A percentile compares a stretch with the other conserved stretches of the same genome.
phyloP scores from a whole-genome alignment of 768 basidiomycete species.

The Rhizopogon vinicolor region DNA sequence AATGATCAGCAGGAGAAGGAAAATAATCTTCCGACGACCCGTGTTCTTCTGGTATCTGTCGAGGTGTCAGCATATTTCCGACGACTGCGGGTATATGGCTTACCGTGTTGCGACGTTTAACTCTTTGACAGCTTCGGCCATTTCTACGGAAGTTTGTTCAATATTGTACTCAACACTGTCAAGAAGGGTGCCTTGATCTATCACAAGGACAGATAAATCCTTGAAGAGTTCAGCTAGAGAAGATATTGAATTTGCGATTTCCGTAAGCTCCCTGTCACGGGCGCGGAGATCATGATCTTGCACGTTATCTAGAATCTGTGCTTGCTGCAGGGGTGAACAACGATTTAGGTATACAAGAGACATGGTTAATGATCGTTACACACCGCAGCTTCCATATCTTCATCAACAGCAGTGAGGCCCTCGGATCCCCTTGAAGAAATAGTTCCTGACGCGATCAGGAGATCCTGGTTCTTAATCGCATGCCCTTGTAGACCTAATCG shows the following conservation, averaged over 20 bases:
- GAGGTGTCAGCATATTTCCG: background rate
- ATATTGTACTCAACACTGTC: conserved; percentile 98
- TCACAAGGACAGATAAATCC: conserved; percentile 87
- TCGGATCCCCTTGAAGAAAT: conserved; percentile 81
- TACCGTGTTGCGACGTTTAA: conserved; percentile 78
- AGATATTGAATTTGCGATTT: conserved; percentile 90
- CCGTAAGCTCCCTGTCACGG: conserved; percentile 70
- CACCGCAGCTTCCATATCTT: conserved; percentile 85
- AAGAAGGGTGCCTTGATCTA: conserved; percentile 95
- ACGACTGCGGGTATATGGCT: conserved; percentile 20
- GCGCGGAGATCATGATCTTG: conserved; percentile 36
- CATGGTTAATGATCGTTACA: conserved; percentile 27
- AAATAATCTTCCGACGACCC: conserved; percentile 89
- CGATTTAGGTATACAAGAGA: conserved; percentile 6
- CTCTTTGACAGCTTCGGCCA: conserved; percentile 82
- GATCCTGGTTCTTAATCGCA: conserved; percentile 95
- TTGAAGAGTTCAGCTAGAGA: conserved; percentile 94
- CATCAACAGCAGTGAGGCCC: conserved; percentile 79
- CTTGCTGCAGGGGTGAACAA: conserved; percentile 19
- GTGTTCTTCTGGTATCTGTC: conserved; percentile 90
- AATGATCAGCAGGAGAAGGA: conserved; percentile 86
- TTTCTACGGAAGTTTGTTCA: conserved; percentile 80
- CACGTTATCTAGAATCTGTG: conserved; percentile 32
- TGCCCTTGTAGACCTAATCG: conserved; percentile 87
- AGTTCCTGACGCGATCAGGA: conserved; percentile 85